Base-by-base conservation (phyloP, 805 yeast species). In the Babjeviella inositovora region DNA sequence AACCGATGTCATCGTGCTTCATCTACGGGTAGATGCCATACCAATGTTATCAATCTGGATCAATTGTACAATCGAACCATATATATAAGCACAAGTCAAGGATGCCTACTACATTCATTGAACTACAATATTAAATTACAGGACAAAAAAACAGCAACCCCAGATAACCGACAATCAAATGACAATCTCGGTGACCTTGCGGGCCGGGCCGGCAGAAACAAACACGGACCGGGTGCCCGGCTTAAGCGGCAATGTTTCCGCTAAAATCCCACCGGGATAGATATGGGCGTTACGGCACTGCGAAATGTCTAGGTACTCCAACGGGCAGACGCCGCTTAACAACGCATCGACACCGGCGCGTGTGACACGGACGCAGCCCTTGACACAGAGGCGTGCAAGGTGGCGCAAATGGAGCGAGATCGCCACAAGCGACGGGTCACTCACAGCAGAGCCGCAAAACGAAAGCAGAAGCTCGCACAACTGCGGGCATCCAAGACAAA, bases 381-480 rank as follows among this genome's bases (percentile, higher is more conserved):
- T 68, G 11, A 76, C 52, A 3, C 50, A 47, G 24, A 77, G 47
- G 12, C 47, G 39, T 25, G 60, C 58, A 31, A 77, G 42, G 16
- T 51, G 37, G 25, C 57, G 47, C 30, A 75, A 46, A 31, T 69
- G 64, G 16, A 65, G 40, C 2, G 79, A 66, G 7, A 77, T 55
- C 1, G 74, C 62, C 17, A 67, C 55, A 18, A 76, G 41, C 1
- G 82, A 68, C 10, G 70, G 58, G 35, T 77, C 87, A 36, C 81
- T 70, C 5, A 77, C 82, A 1, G 87, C 85, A 15, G 76, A 62
- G 4, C 87, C 87, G 45, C 87, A 77, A 37, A 74, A 77, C 7
- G 80, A 68, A 16, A 76, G 41, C 33, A 73, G 72, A 29, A 77
- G 45, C 11, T 46, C 42, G 20, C 52, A 41, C 28, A 77, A 42